These are phyloP conservation scores for Brassica cretica DNA, from an alignment of 345 rosid genomes.

Conservation along the genomic window DNA sequence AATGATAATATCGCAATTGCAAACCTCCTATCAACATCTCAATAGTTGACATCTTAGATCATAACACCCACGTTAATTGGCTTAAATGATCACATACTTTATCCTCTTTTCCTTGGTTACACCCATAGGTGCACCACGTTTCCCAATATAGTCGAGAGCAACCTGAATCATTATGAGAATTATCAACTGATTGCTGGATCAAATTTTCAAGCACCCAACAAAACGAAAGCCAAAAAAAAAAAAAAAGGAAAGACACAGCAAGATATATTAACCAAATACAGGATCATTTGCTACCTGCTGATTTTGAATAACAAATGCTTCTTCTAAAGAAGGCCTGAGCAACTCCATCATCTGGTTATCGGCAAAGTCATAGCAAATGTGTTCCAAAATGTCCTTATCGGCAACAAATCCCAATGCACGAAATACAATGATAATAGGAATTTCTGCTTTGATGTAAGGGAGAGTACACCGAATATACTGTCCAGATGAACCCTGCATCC, in stretches of 20 bases:
- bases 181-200: conserved; percentile 16
- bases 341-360: conserved; percentile 97
- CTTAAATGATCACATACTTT: conserved; percentile 52
- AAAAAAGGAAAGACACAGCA: too few species aligned
- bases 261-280: conserved; percentile 1
- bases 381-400: conserved; percentile 92
- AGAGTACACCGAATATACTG: conserved; percentile 94
- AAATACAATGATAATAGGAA: conserved; percentile 95
- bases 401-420: conserved; percentile 98
- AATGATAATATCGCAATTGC: conserved; percentile 36
- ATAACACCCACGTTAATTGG: conserved; percentile 30
- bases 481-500: conserved; percentile 89
- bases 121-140: conserved; percentile 97
- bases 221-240: background rate
- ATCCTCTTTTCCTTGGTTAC: conserved; percentile 95
- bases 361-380: conserved; percentile 85
- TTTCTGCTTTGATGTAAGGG: conserved; percentile 95
- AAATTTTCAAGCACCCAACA: background rate
- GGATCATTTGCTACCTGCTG: conserved; percentile 60
- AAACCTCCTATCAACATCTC: conserved; percentile 32
- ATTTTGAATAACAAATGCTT: conserved; percentile 96
- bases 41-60: conserved; percentile 26
- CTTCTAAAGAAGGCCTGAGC: conserved; percentile 96
- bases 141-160: conserved; percentile 95
- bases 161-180: conserved; percentile 53